Percentiles rank a stretch among this genome's conserved stretches.
Conservation (phyloP, 192 early-diverging fungal species). For the Powellomyces hirtus region DNA sequence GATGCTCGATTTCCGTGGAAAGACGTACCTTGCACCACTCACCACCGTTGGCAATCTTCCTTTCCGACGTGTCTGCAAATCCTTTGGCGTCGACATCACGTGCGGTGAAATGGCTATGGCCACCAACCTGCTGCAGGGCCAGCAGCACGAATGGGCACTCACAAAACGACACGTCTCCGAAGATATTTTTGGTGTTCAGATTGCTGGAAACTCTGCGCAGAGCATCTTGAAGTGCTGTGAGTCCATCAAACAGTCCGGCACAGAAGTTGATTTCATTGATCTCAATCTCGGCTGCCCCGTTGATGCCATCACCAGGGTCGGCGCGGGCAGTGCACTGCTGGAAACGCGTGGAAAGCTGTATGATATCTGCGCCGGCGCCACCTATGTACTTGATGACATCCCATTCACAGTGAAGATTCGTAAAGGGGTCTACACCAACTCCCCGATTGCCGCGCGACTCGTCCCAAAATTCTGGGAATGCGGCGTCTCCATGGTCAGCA, state of each 20-base stretch:
- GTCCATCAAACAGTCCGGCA: constrained; percentile 54
- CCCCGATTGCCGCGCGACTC: constrained; percentile 69
- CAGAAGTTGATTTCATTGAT: constrained; percentile 90
- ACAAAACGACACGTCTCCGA: constrained; percentile 81
- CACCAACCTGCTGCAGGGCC: constrained; percentile 33
- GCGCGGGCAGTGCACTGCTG: constrained; percentile 82
- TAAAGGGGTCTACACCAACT: constrained; percentile 65
- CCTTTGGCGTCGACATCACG: constrained; percentile 92
- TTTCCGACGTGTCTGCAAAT: constrained; percentile 92
- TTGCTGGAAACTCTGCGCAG: constrained; percentile 66
- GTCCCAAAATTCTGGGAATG: constrained; percentile 65
- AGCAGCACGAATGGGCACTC: constrained; percentile 73
- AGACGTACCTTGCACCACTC: constrained; percentile 91
- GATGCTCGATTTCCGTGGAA: constrained; percentile 74
- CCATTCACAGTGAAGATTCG: constrained; percentile 92
- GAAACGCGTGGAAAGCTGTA: constrained; percentile 61
- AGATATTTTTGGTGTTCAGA: constrained; percentile 90
- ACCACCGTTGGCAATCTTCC: constrained; percentile 98
- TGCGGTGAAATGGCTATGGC: constrained; percentile 90
- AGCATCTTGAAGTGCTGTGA: constrained; percentile 65
- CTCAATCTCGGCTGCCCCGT: constrained; percentile 96
- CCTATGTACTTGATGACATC: constrained; percentile 60
- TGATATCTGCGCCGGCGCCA: constrained; percentile 75
- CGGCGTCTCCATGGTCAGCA: constrained; percentile 64
- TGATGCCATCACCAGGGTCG: constrained; percentile 77